Percentiles rank a stretch among this genome's conserved stretches.
Conservation (phyloP, 805 yeast species). For the Yarrowia sp. region DNA sequence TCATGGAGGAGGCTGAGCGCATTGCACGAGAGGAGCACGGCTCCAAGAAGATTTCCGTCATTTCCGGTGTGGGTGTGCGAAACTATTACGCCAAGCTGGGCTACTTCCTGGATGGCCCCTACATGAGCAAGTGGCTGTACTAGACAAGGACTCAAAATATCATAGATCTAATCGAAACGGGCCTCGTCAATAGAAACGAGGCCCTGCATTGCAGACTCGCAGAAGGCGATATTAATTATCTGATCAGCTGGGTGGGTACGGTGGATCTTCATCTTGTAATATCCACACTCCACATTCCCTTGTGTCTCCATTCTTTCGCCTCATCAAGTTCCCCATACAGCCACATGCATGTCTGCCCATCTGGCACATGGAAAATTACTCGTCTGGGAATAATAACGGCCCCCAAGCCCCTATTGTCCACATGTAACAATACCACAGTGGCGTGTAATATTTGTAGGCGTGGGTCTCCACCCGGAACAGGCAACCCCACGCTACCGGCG, state of each 20-base stretch:
- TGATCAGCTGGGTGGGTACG: not conserved
- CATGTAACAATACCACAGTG: not conserved
- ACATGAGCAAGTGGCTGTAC: conserved; percentile 76
- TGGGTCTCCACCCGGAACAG: not conserved
- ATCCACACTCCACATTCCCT: too few relatives aligned
- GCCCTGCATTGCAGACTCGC: conserved; percentile 13
- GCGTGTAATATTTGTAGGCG: too few relatives aligned
- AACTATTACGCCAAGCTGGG: conserved; percentile 94
- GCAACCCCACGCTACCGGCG: too few relatives aligned
- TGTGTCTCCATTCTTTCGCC: not conserved
- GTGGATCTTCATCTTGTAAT: not conserved
- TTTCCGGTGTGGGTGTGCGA: conserved; percentile 97
- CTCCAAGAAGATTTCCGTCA: conserved; percentile 86
- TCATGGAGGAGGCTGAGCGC: conserved; percentile 98
- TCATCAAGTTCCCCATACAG: not conserved
- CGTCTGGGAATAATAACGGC: not conserved
- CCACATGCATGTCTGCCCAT: not conserved
- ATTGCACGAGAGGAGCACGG: conserved; percentile 96
- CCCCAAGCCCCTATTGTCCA: not conserved
- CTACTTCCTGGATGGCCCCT: conserved; percentile 92
- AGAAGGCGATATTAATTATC: not conserved
- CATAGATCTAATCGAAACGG: not conserved
- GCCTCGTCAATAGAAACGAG: conserved; percentile 4
- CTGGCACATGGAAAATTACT: not conserved
- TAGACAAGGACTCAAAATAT: not conserved